Conservation (phyloP, 768 basidiomycete species). For the Tricholoma matsutake region DNA sequence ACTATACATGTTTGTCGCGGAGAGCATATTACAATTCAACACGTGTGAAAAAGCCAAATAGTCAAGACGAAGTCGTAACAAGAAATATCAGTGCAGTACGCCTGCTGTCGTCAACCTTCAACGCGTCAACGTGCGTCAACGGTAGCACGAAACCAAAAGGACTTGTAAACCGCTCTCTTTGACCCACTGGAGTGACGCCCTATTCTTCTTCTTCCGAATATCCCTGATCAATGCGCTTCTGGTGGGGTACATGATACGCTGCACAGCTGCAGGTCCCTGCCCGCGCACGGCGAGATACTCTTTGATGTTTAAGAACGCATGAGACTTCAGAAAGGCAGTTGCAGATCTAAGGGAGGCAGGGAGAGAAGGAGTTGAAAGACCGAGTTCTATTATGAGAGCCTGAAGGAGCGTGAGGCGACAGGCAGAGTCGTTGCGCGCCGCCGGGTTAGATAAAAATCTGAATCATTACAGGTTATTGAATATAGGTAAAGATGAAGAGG, state of each 20-base stretch:
- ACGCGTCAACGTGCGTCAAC: slow-evolving; percentile 21
- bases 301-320: slow-evolving; percentile 66
- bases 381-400: slow-evolving; percentile 75
- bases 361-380: slow-evolving; percentile 48
- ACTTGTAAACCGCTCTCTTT: slow-evolving; percentile 63
- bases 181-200: slow-evolving; percentile 50
- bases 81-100: background rate
- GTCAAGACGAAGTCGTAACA: background rate
- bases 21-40: background rate
- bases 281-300: slow-evolving; percentile 69
- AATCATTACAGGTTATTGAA: background rate
- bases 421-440: slow-evolving; percentile 37
- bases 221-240: slow-evolving; percentile 59
- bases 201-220: slow-evolving; percentile 45
- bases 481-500: slow-evolving; percentile 1
- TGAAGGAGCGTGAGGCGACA: slow-evolving; percentile 64
- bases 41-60: background rate
- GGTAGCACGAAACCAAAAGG: slow-evolving; percentile 53
- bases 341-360: slow-evolving; percentile 65
- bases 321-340: slow-evolving; percentile 61
- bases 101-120: background rate
- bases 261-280: slow-evolving; percentile 61
- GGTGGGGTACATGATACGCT: slow-evolving; percentile 58
- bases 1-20: background rate
- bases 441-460: slow-evolving; percentile 53